Evolutionary conservation across 2,329 filamentous ascomycete species (phyloP).

Genomic region (Aspergillus transmontanensis): DNA sequence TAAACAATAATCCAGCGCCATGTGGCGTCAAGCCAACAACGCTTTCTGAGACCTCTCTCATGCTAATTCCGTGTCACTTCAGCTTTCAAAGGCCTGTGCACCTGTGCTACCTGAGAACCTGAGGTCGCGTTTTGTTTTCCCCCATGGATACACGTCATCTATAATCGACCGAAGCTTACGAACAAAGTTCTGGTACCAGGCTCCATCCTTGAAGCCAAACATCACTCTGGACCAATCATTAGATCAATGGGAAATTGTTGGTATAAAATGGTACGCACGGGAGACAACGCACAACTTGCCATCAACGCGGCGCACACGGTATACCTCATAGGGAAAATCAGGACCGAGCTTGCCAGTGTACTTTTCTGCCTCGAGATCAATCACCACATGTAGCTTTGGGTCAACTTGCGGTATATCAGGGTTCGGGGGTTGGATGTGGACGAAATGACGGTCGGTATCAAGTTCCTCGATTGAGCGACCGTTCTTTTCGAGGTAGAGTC

Average conservation of each 20-base stretch:
- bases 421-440: slow-evolving; percentile 1
- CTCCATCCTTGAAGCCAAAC: not conserved
- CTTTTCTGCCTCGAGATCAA: not conserved
- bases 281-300: not conserved
- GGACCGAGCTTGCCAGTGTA: not conserved
- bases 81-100: not conserved
- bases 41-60: not conserved
- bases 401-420: slow-evolving; percentile 1
- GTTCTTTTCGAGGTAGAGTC: not conserved
- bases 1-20: not conserved
- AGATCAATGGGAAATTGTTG: not conserved
- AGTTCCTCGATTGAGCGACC: not conserved
- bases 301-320: not conserved
- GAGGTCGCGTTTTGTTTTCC: not conserved
- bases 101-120: not conserved
- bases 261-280: not conserved
- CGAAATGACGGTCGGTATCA: not conserved
- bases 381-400: slow-evolving; percentile 3
- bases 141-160: slow-evolving; percentile 6
- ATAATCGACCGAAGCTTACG: not conserved
- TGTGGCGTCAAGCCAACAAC: not conserved
- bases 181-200: not conserved
- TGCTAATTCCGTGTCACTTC: not conserved
- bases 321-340: slow-evolving; percentile 3
- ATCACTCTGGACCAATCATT: not conserved